Evolutionary conservation across 2,329 filamentous ascomycete genomes (phyloP).

Genomic region (Alternaria consortialis): DNA sequence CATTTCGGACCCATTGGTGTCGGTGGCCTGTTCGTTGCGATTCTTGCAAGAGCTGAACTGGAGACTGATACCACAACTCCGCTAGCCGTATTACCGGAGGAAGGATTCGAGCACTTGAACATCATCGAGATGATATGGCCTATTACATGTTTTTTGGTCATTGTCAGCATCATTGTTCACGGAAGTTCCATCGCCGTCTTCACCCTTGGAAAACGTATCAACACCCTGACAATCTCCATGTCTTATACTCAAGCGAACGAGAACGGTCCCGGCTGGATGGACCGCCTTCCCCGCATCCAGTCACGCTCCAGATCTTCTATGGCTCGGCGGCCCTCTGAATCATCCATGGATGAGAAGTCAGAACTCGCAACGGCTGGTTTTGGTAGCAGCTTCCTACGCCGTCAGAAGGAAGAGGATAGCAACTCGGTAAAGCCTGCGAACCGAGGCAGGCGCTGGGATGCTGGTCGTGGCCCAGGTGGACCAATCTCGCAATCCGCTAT

Average conservation of each 20-base stretch:
- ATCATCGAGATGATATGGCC: constrained; percentile 93
- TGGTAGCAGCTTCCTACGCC: constrained; percentile 81
- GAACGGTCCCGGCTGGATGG: constrained; percentile 94
- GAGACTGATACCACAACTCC: constrained; percentile 81
- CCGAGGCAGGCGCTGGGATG: constrained; percentile 74
- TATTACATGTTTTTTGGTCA: constrained; percentile 91
- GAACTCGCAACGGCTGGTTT: constrained; percentile 70
- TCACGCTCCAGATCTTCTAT: constrained; percentile 84
- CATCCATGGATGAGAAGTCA: constrained; percentile 65
- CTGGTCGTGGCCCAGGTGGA: constrained; percentile 78
- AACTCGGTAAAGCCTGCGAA: constrained; percentile 60
- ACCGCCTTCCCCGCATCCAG: constrained; percentile 81
- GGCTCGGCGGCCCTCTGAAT: constrained; percentile 67
- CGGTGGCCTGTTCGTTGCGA: constrained; percentile 93
- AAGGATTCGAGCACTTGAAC: constrained; percentile 67
- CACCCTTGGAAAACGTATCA: constrained; percentile 96
- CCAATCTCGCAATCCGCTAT: constrained; percentile 92
- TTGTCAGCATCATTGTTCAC: constrained; percentile 92
- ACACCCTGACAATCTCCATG: constrained; percentile 92
- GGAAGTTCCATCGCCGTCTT: constrained; percentile 99
- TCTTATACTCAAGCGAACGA: constrained; percentile 93
- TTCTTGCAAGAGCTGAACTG: constrained; percentile 90
- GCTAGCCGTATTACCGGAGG: constrained; percentile 65
- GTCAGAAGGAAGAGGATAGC: constrained; percentile 78
- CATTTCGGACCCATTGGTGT: constrained; percentile 98